Evolutionary conservation across 495 filamentous ascomycete genomes (phyloP).

Genomic region (Hypomontagnella submonticulosa): DNA sequence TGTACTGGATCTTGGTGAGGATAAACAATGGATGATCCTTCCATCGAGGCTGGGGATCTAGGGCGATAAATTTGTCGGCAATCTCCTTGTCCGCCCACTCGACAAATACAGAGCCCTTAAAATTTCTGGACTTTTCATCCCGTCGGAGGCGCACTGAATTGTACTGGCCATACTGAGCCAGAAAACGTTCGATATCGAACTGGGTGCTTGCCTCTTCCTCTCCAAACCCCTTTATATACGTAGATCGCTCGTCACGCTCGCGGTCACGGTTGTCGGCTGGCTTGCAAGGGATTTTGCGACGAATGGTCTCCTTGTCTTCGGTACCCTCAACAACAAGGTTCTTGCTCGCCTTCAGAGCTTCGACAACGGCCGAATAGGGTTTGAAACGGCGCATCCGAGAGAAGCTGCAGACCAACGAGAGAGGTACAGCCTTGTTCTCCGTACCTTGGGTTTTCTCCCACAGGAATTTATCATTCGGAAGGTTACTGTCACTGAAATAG

Average conservation of each 20-base stretch:
- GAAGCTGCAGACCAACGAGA: conserved; percentile 82
- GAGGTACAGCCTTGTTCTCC: conserved; percentile 79
- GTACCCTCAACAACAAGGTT: conserved; percentile 73
- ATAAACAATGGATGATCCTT: conserved; percentile 76
- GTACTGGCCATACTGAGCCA: conserved; percentile 79
- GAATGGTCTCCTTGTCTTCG: conserved; percentile 63
- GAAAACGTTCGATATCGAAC: conserved; percentile 92
- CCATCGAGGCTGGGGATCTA: conserved; percentile 85
- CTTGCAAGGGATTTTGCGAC: conserved; percentile 75
- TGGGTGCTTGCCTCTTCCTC: conserved; percentile 81
- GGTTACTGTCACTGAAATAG: conserved; percentile 95
- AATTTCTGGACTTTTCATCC: conserved; percentile 63
- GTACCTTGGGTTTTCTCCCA: conserved; percentile 77
- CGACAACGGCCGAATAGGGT: conserved; percentile 80
- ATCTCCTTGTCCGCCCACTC: conserved; percentile 83
- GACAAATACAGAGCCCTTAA: conserved; percentile 96
- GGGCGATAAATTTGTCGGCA: conserved; percentile 77
- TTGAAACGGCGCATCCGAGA: conserved; percentile 95
- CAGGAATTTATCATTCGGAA: conserved; percentile 87
- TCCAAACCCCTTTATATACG: conserved; percentile 86
- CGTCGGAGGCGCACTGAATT: conserved; percentile 91
- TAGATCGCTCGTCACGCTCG: conserved; percentile 49
- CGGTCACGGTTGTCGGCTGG: conserved; percentile 43
- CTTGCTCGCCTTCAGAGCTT: conserved; percentile 79
- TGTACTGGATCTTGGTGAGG: conserved; percentile 89